Conservation (phyloP, 108 stramenopile genomes). For the Cyclostephanos invisitatus region DNA sequence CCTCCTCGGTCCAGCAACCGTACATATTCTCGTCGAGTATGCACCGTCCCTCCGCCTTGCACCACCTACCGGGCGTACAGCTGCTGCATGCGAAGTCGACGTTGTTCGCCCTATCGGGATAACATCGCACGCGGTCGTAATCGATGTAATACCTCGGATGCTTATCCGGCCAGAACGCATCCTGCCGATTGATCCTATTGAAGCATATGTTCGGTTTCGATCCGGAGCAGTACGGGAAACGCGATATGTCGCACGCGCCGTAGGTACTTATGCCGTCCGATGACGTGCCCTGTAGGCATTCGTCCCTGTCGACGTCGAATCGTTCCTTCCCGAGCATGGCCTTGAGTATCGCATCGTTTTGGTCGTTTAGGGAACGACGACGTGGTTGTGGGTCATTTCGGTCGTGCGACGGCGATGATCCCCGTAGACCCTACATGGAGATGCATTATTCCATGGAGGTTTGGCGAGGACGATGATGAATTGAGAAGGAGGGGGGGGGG, state of each 20-base stretch:
- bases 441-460: too few relatives aligned
- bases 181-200: conserved; percentile 56
- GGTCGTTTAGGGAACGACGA: background rate
- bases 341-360: conserved; percentile 38
- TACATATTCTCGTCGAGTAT: conserved; percentile 51
- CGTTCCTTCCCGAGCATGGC: conserved; percentile 42
- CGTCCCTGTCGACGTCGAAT: conserved; percentile 32
- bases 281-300: conserved; percentile 22
- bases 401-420: conserved; percentile 1
- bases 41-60: conserved; percentile 45
- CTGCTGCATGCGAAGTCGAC: conserved; percentile 50
- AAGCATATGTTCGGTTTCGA: conserved; percentile 49
- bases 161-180: conserved; percentile 52
- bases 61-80: conserved; percentile 53
- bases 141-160: conserved; percentile 58
- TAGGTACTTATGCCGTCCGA: conserved; percentile 23
- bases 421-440: conserved; percentile 14
- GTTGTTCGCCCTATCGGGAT: conserved; percentile 40
- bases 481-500: too few relatives aligned
- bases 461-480: too few relatives aligned
- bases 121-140: conserved; percentile 52
- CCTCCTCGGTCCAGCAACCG: conserved; percentile 33
- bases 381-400: background rate
- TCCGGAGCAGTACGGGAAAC: conserved; percentile 47
- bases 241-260: conserved; percentile 46